Conservation (phyloP, 108 stramenopile genomes). For the Cyclostephanos tholiformis region DNA sequence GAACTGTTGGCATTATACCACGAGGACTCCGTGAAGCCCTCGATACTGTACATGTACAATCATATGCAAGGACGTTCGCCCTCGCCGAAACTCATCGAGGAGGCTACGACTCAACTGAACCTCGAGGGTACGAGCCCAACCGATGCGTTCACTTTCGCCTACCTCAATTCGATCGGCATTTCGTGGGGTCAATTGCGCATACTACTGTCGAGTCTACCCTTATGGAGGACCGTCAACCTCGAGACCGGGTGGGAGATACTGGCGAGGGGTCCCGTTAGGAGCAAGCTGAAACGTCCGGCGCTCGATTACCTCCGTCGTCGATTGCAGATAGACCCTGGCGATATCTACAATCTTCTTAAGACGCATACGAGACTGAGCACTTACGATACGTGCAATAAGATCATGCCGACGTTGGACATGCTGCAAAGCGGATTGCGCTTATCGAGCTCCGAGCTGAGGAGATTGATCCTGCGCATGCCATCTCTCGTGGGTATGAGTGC, state of each 20-base stretch:
- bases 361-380: slow-evolving; percentile 48
- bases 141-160: slow-evolving; percentile 50
- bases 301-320: slow-evolving; percentile 55
- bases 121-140: slow-evolving; percentile 42
- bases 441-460: slow-evolving; percentile 36
- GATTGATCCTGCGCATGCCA: slow-evolving; percentile 50
- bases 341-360: slow-evolving; percentile 51
- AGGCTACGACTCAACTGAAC: slow-evolving; percentile 37
- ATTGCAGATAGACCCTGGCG: slow-evolving; percentile 41
- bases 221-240: slow-evolving; percentile 44
- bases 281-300: slow-evolving; percentile 24
- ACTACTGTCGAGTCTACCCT: slow-evolving; percentile 38
- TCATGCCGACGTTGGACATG: slow-evolving; percentile 41
- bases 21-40: slow-evolving; percentile 46
- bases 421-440: slow-evolving; percentile 47
- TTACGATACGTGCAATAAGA: slow-evolving; percentile 39
- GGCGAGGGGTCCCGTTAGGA: slow-evolving; percentile 29
- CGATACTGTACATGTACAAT: slow-evolving; percentile 41
- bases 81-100: slow-evolving; percentile 27
- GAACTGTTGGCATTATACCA: slow-evolving; percentile 52
- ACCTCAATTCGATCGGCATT: slow-evolving; percentile 43
- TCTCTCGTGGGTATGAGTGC: slow-evolving; percentile 53
- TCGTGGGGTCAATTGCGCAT: slow-evolving; percentile 49
- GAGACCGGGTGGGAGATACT: slow-evolving; percentile 56
- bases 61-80: slow-evolving; percentile 20